These are phyloP conservation scores for Fusarium denticulatum DNA, from an alignment of 2,329 filamentous ascomycete genomes.

Conservation along the genomic window DNA sequence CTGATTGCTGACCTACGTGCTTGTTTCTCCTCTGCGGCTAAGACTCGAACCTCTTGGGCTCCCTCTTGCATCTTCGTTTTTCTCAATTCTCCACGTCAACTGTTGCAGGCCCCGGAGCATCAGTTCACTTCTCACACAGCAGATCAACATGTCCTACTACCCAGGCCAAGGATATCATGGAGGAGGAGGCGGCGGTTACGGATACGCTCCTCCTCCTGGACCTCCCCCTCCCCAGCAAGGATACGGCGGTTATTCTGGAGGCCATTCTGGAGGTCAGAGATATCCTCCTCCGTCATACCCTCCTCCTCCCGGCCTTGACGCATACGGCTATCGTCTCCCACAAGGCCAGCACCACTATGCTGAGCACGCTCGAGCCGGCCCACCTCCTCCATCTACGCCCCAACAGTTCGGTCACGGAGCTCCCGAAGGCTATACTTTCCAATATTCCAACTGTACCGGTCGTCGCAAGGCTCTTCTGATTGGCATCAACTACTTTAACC, in stretches of 20 bases:
- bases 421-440: conserved; percentile 74
- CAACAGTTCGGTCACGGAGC: conserved; percentile 75
- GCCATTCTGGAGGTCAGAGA: conserved; percentile 38
- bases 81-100: not conserved
- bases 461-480: conserved; percentile 79
- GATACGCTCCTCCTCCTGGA: conserved; percentile 42
- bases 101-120: conserved; percentile 1
- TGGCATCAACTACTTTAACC: conserved; percentile 83
- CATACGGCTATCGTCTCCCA: conserved; percentile 58
- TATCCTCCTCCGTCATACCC: conserved; percentile 50
- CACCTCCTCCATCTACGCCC: conserved; percentile 59
- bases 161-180: conserved; percentile 55
- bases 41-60: conserved; percentile 11
- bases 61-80: conserved; percentile 19
- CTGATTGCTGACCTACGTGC: conserved; percentile 11
- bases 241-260: conserved; percentile 35
- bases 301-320: conserved; percentile 56
- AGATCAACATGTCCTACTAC: conserved; percentile 51
- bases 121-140: conserved; percentile 3
- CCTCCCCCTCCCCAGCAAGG: conserved; percentile 41
- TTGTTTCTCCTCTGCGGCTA: conserved; percentile 6
- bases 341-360: conserved; percentile 42
- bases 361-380: conserved; percentile 45
- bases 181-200: conserved; percentile 49
- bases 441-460: conserved; percentile 80